Conservation (phyloP, 78 protist species). For the Mastigamoeba balamuthi region DNA sequence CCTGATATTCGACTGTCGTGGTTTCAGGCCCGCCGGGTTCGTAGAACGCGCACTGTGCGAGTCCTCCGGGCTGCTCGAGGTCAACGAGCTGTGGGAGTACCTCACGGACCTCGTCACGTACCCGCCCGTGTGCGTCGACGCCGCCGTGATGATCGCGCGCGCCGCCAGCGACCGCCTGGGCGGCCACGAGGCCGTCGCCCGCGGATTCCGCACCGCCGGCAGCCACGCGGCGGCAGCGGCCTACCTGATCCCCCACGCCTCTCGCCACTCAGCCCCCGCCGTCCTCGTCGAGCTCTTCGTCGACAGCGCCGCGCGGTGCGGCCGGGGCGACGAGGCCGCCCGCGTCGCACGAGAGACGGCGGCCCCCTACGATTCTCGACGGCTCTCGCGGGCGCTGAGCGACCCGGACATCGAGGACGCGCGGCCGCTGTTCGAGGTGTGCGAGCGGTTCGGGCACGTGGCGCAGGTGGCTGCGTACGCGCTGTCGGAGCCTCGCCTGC, state of each 20-base stretch:
- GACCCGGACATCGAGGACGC: slow-evolving; percentile 88
- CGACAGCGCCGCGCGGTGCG: slow-evolving; percentile 89
- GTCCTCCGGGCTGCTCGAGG: slow-evolving; percentile 83
- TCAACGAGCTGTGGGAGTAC: slow-evolving; percentile 79
- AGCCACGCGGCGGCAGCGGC: slow-evolving; percentile 66
- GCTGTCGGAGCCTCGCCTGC: slow-evolving; percentile 79
- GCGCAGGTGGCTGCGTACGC: no score
- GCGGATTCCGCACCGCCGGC: slow-evolving; percentile 79
- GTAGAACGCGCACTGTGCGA: slow-evolving; percentile 91
- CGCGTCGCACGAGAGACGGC: slow-evolving; percentile 88
- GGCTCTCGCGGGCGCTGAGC: slow-evolving; percentile 87
- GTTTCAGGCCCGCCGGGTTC: slow-evolving; percentile 95
- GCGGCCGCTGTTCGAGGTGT: slow-evolving; percentile 95
- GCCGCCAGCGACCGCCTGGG: slow-evolving; percentile 84
- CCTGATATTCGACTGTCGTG: no score
- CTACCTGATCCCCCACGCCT: slow-evolving; percentile 60
- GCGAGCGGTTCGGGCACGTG: slow-evolving; percentile 92
- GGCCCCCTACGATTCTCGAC: slow-evolving; percentile 85
- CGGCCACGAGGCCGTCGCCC: slow-evolving; percentile 60
- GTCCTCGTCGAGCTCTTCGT: slow-evolving; percentile 95
- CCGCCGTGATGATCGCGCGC: slow-evolving; percentile 79
- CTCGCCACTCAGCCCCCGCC: slow-evolving; percentile 70
- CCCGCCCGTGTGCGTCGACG: slow-evolving; percentile 71
- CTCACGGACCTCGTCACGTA: slow-evolving; percentile 78
- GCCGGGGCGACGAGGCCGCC: slow-evolving; percentile 90